These are phyloP conservation scores for Aspergillus sp. DNA, from an alignment of 2,329 filamentous ascomycete genomes.

Conservation along the genomic window DNA sequence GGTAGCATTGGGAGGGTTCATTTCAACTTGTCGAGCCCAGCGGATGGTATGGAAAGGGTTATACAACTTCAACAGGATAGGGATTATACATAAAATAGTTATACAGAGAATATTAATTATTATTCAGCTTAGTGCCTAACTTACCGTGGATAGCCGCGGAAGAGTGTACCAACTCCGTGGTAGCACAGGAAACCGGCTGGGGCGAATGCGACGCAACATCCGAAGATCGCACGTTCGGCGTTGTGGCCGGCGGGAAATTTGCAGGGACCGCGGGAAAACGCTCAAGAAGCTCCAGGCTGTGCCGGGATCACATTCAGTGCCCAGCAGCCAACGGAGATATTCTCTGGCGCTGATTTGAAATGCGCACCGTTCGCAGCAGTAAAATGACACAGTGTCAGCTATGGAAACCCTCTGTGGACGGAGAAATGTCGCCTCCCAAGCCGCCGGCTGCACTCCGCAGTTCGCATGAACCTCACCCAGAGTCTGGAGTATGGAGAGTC, in stretches of 20 bases:
- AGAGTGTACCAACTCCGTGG: not conserved
- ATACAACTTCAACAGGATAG: conserved; percentile 12
- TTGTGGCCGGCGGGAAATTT: conserved; percentile 8
- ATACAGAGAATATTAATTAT: not conserved
- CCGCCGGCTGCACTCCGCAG: conserved; percentile 5
- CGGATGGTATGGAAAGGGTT: not conserved
- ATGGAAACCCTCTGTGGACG: not conserved
- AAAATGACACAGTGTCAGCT: not conserved
- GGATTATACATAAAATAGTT: conserved; percentile 2
- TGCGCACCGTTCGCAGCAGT: not conserved
- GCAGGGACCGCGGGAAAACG: conserved; percentile 9
- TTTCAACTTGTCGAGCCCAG: conserved; percentile 12
- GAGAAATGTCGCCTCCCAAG: conserved; percentile 2
- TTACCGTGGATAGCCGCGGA: not conserved
- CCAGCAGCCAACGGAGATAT: not conserved
- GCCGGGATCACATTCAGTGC: no score
- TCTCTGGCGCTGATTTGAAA: not conserved
- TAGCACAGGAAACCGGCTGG: not conserved
- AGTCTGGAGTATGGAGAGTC: conserved; percentile 2
- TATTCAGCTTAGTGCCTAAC: not conserved
- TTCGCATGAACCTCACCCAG: conserved; percentile 5
- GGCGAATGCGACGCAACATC: conserved; percentile 10
- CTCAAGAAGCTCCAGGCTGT: not conserved
- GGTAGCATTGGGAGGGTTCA: conserved; percentile 12
- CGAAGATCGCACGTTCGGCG: conserved; percentile 13